These are phyloP conservation scores for Neurospora sp. DNA, from an alignment of 2,329 filamentous ascomycete genomes.

Conservation along the genomic window DNA sequence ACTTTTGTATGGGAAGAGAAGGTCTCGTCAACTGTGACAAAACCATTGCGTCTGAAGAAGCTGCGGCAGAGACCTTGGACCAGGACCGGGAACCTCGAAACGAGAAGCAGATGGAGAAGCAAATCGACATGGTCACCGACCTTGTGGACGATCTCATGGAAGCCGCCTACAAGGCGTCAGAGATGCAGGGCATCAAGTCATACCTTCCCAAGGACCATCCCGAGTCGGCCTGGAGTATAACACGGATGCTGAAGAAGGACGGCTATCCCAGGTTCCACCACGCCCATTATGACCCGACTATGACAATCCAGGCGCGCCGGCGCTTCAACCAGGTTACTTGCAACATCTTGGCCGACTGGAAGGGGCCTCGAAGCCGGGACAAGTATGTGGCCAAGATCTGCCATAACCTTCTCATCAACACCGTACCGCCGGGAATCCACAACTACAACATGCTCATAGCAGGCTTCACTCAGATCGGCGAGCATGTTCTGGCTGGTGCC, in stretches of 20 bases:
- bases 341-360: slow-evolving; percentile 20
- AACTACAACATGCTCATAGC: slow-evolving; percentile 63
- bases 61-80: not conserved
- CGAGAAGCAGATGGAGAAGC: slow-evolving; percentile 13
- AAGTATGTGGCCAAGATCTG: slow-evolving; percentile 37
- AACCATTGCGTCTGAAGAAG: slow-evolving; percentile 8
- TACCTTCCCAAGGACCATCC: slow-evolving; percentile 15
- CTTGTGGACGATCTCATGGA: slow-evolving; percentile 23
- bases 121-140: slow-evolving; percentile 15
- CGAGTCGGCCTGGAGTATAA: slow-evolving; percentile 23
- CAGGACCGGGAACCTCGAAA: slow-evolving; percentile 13
- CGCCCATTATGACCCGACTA: slow-evolving; percentile 13
- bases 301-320: slow-evolving; percentile 13
- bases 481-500: slow-evolving; percentile 39
- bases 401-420: slow-evolving; percentile 56
- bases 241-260: slow-evolving; percentile 23
- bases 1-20: not conserved
- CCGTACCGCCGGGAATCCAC: slow-evolving; percentile 51
- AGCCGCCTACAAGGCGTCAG: slow-evolving; percentile 18
- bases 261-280: slow-evolving; percentile 24
- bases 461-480: slow-evolving; percentile 46
- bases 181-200: slow-evolving; percentile 12
- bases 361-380: slow-evolving; percentile 7
- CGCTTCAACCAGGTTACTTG: slow-evolving; percentile 17
- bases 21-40: slow-evolving; percentile 8